These are phyloP conservation scores for Trypanosoma scelopori DNA, from an alignment of 208 protist species.

Conservation along the genomic window DNA sequence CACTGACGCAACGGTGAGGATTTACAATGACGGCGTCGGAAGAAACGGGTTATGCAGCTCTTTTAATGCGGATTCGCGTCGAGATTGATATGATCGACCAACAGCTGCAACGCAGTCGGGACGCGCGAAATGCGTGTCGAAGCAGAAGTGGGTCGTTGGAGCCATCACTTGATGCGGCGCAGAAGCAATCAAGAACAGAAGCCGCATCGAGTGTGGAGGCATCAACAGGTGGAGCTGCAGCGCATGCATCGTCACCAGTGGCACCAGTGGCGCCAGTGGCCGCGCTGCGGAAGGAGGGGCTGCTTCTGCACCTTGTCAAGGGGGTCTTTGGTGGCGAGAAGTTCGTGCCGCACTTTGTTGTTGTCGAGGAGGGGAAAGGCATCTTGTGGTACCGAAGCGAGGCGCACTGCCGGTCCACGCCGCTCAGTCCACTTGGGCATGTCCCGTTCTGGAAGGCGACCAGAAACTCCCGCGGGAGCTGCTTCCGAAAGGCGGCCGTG, in stretches of 20 bases:
- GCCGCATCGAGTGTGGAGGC: not conserved
- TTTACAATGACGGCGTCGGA: constrained; percentile 18
- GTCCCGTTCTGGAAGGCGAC: constrained; percentile 54
- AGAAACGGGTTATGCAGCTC: constrained; percentile 6
- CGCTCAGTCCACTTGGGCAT: constrained; percentile 28
- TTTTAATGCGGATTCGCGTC: constrained; percentile 21
- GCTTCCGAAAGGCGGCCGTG: constrained; percentile 62
- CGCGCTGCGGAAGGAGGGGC: constrained; percentile 33
- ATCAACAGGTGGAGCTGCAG: not conserved
- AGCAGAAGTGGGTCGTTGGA: not conserved
- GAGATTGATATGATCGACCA: constrained; percentile 33
- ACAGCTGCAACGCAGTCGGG: constrained; percentile 36
- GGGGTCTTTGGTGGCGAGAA: constrained; percentile 9
- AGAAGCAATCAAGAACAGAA: not conserved
- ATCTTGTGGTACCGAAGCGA: constrained; percentile 49
- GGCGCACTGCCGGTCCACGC: constrained; percentile 19
- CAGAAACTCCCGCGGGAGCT: constrained; percentile 63
- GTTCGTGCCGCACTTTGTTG: constrained; percentile 58
- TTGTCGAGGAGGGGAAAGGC: constrained; percentile 41
- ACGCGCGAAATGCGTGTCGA: constrained; percentile 13
- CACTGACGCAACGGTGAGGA: not conserved
- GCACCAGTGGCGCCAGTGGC: not conserved
- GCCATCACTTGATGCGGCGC: not conserved
- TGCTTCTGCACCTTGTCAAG: constrained; percentile 39
- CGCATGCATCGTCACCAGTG: not conserved